These are phyloP conservation scores for Aegilops umbellulata DNA, from an alignment of 176 grass and related monocot genomes.

Conservation along the genomic window DNA sequence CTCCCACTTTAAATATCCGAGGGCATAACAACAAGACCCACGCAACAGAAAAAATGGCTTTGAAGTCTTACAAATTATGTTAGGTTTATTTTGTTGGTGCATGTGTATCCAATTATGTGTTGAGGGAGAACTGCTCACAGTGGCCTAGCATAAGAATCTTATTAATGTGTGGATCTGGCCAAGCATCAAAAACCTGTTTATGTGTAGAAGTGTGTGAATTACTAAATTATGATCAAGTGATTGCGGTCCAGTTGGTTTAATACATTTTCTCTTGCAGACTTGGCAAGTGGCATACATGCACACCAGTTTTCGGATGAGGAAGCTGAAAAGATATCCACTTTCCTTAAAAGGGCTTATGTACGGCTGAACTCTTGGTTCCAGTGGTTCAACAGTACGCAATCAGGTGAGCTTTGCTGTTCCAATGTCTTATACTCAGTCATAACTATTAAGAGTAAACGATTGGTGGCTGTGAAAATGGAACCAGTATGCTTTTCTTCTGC, in stretches of 20 bases:
- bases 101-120: conserved; percentile 21
- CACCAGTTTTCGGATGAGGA: conserved; percentile 69
- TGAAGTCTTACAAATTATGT: not conserved
- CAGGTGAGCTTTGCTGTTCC: conserved; percentile 51
- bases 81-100: not conserved
- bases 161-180: not conserved
- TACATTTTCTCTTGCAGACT: conserved; percentile 45
- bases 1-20: conserved; percentile 2
- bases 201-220: not conserved
- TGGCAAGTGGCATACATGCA: conserved; percentile 58
- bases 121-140: not conserved
- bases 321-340: conserved; percentile 67
- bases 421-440: not conserved
- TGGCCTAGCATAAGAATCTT: not conserved
- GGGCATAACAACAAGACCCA: not conserved
- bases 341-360: conserved; percentile 79
- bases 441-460: not conserved
- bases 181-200: conserved; percentile 19
- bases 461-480: not conserved
- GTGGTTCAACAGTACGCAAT: conserved; percentile 91
- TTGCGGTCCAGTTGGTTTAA: not conserved
- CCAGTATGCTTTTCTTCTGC: not conserved
- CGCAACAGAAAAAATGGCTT: not conserved
- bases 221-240: not conserved
- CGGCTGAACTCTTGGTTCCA: conserved; percentile 94